Evolutionary conservation across 495 filamentous ascomycete genomes (phyloP), one percentile per base, ranked within the genome.

Genomic region (Echria macrotheca): DNA sequence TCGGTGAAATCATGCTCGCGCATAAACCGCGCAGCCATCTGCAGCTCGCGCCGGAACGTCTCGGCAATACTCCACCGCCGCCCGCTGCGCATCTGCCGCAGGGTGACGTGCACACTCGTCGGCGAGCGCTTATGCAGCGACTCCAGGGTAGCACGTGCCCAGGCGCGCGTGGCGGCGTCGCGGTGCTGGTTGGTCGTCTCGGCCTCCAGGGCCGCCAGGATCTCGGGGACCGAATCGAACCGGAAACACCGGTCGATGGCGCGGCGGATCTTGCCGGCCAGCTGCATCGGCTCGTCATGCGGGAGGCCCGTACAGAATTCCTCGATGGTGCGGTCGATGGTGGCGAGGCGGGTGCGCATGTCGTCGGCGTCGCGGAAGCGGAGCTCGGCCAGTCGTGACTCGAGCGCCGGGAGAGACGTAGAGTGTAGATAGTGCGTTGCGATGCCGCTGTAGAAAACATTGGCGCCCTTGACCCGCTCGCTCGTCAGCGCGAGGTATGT

Each of bases 341-440:
- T 72, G 24, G 70, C 64, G 47, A 86, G 69, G 7, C 89, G 82
- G 21, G 83, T 67, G 21, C 69, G 54, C 33, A 85, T 70, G 32
- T 59, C 54, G 35, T 81, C 74, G 59, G 81, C 74, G 64, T 97
- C 94, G 44, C 76, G 75, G 77, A 97, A 97, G 17, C 80, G 78
- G 55, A 98, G 75, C 64, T 98, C 93, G 0, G 87, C 84, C 15
- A 98, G 80, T 49, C 93, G 88, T 12, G 80, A 74, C 58, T 95
- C 90, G 32, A 97, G 77, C 55, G 75, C 81, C 28, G 82, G 79
- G 19, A 98, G 74, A 53, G 81, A 81, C 29, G 87, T 86, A 12
- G 90, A 96, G 76, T 98, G 85, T 44, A 98, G 71, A 67, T 91
- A 97, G 72, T 97, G 91, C 10, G 91, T 96, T 45, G 91, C 91